Percentiles rank a stretch among this genome's conserved stretches.
These are phyloP conservation scores for Naganishia antarctica DNA, from an alignment of 768 basidiomycete genomes.

Conservation along the genomic window DNA sequence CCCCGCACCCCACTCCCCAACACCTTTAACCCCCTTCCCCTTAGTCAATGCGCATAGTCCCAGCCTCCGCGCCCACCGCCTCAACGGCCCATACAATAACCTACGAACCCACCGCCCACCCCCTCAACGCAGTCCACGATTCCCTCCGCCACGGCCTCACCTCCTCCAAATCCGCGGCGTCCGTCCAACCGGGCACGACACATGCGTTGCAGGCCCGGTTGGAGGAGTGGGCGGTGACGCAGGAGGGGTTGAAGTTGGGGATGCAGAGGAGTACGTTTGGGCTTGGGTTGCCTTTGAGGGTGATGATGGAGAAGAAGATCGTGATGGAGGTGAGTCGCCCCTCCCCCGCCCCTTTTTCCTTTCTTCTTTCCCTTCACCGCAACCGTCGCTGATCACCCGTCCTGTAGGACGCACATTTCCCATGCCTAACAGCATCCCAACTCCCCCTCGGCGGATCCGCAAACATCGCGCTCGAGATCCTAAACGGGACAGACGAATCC, in stretches of 20 bases:
- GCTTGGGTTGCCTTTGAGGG: constrained; percentile 78
- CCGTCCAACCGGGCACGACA: constrained; percentile 56
- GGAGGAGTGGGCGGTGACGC: constrained; percentile 90
- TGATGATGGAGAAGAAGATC: constrained; percentile 89
- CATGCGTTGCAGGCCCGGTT: constrained; percentile 65
- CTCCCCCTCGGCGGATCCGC: constrained; percentile 50
- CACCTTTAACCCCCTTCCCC: neutral
- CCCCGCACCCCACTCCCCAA: neutral
- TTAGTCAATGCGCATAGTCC: constrained; percentile 20
- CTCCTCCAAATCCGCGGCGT: constrained; percentile 61
- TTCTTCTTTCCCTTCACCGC: neutral
- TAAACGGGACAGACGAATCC: constrained; percentile 85
- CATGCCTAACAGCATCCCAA: constrained; percentile 37
- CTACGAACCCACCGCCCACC: constrained; percentile 14
- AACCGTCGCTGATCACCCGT: neutral
- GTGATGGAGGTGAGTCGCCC: constrained; percentile 62
- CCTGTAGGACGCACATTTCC: constrained; percentile 35
- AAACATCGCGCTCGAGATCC: constrained; percentile 83
- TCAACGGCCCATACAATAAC: neutral
- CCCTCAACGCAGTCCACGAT: constrained; percentile 51
- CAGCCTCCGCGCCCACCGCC: constrained; percentile 17
- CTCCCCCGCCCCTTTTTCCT: neutral
- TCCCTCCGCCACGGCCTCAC: constrained; percentile 77
- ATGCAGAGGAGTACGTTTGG: constrained; percentile 80
- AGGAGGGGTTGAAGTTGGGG: constrained; percentile 77